Conservation (phyloP, 78 protist genomes). For the Thecamonas trahens region DNA sequence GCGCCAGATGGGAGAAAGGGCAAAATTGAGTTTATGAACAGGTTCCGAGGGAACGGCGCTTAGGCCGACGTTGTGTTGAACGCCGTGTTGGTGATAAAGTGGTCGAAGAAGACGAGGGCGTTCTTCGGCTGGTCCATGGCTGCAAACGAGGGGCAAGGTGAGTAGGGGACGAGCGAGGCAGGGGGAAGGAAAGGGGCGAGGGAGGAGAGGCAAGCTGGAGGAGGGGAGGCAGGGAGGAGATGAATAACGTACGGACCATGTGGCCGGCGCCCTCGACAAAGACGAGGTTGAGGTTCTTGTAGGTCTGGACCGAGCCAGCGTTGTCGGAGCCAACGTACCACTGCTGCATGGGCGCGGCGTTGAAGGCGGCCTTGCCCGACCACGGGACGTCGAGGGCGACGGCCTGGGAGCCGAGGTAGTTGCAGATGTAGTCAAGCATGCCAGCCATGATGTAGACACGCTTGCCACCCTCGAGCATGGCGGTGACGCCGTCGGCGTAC, state of each 20-base stretch:
- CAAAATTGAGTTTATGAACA: too few relatives aligned
- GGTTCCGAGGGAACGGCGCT: too few relatives aligned
- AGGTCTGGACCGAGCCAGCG: conserved; percentile 9
- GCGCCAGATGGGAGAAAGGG: too few relatives aligned
- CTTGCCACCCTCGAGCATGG: neutral
- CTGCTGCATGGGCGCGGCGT: conserved; percentile 1
- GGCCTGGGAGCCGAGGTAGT: conserved; percentile 13
- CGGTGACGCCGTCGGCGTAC: neutral
- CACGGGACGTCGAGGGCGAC: conserved; percentile 13
- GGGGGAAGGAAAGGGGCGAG: too few relatives aligned
- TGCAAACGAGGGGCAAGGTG: conserved; percentile 30
- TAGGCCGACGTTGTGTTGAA: too few relatives aligned
- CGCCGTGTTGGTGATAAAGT: too few relatives aligned
- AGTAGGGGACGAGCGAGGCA: too few relatives aligned
- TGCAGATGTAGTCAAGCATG: conserved; percentile 11
- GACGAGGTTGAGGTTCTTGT: neutral
- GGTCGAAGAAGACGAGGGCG: conserved; percentile 9
- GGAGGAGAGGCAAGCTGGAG: too few relatives aligned
- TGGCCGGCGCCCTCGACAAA: conserved; percentile 22
- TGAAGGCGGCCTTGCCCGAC: conserved; percentile 21
- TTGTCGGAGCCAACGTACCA: neutral
- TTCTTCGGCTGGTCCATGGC: conserved; percentile 23
- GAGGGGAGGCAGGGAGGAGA: too few relatives aligned
- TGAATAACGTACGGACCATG: too few relatives aligned
- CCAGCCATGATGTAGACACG: conserved; percentile 25